Percentiles rank a stretch among this genome's conserved stretches.
These are phyloP conservation scores for Erodium moschatum DNA, from an alignment of 441 rosid species.

Conservation along the genomic window DNA sequence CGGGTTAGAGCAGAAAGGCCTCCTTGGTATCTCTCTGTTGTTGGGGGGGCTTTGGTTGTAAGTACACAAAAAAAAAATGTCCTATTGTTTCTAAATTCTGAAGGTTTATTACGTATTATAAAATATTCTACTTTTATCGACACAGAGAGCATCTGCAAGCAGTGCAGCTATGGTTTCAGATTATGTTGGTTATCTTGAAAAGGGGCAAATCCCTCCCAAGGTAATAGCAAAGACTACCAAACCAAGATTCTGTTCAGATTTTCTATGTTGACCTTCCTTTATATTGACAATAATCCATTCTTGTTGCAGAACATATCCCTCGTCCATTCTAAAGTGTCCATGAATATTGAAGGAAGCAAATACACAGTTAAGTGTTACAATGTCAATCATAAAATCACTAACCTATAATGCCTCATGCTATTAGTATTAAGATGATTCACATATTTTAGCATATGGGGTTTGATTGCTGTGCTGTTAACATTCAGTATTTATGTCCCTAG, in stretches of 20 bases:
- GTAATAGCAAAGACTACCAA: constrained; percentile 28
- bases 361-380: constrained; percentile 51
- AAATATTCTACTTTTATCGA: constrained; percentile 21
- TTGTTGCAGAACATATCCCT: constrained; percentile 85
- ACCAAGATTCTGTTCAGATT: background rate
- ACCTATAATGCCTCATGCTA: constrained; percentile 7
- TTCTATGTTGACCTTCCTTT: constrained; percentile 13
- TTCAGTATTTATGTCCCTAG: constrained; percentile 33
- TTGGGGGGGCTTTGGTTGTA: constrained; percentile 97
- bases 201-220: constrained; percentile 99
- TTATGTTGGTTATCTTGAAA: constrained; percentile 95
- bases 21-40: constrained; percentile 99
- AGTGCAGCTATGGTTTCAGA: constrained; percentile 96
- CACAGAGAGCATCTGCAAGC: constrained; percentile 93
- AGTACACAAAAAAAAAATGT: constrained; percentile 22
- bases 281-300: constrained; percentile 22
- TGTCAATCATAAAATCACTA: constrained; percentile 18
- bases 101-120: background rate
- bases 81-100: constrained; percentile 1
- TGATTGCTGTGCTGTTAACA: constrained; percentile 6
- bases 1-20: constrained; percentile 99
- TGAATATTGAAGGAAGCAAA: constrained; percentile 99
- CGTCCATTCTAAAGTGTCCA: constrained; percentile 88
- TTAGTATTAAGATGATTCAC: background rate
- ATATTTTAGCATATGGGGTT: background rate